Conservation (phyloP, 108 stramenopile species). For the Discostella pseudostelligera region DNA sequence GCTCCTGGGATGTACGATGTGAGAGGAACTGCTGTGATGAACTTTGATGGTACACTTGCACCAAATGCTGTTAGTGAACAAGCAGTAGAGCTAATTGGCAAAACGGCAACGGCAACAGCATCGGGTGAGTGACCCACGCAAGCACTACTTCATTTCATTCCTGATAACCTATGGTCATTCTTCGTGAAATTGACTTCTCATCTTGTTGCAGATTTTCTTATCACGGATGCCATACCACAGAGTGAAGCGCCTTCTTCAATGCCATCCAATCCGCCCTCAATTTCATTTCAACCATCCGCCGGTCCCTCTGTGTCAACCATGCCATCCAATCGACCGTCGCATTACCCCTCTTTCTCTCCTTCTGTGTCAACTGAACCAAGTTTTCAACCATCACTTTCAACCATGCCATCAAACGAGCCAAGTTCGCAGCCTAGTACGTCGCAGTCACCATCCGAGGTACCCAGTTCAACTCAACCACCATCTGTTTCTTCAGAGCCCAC, state of each 20-base stretch:
- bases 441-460: slow-evolving; percentile 8
- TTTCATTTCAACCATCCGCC: background rate
- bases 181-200: too few relatives aligned
- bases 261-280: slow-evolving; percentile 5
- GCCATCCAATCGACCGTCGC: background rate
- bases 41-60: slow-evolving; percentile 17
- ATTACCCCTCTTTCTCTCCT: background rate
- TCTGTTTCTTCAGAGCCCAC: slow-evolving; percentile 11
- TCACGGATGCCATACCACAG: slow-evolving; percentile 12
- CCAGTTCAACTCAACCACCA: slow-evolving; percentile 16
- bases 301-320: background rate
- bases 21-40: slow-evolving; percentile 14
- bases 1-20: slow-evolving; percentile 18
- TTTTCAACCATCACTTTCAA: slow-evolving; percentile 1
- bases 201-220: slow-evolving; percentile 10
- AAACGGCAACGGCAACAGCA: slow-evolving; percentile 17
- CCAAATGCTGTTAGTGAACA: background rate
- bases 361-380: background rate
- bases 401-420: slow-evolving; percentile 3
- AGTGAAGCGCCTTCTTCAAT: slow-evolving; percentile 33
- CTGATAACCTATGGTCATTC: too few relatives aligned
- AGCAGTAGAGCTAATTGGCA: slow-evolving; percentile 10
- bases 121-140: background rate
- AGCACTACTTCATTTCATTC: too few relatives aligned
- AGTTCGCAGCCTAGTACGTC: background rate